Evolutionary conservation across 164 flowering plant species (phyloP), one percentile per base, ranked within the genome.

Genomic region (Chimonanthus salicifolius): DNA sequence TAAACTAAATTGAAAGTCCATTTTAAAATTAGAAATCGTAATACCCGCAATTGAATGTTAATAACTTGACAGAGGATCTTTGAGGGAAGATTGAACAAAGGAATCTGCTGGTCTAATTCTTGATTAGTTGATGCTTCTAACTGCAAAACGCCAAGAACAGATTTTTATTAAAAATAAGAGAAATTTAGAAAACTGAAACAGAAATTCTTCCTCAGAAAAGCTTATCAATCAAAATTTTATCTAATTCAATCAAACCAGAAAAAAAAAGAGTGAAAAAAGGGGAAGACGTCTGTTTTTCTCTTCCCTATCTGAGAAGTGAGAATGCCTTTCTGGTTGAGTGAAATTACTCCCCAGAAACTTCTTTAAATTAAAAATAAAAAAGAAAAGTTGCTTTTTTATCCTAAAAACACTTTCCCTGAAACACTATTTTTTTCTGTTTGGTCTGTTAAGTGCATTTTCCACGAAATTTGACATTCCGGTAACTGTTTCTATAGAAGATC

Each of bases 81-180:
- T 5, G 92, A 68, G 5, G 90, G 87, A 64, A 92, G 91, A 77
- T 82, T 83, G 68, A 89, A 89, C 74, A 81, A 64, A 4, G 87
- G 90, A 68, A 82, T 84, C 75, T 77, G 83, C 83, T 89, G 88
- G 79, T 86, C 85, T 72, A 87, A 60, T 75, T 90, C 95, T 79
- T 86, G 89, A 77, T 92, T 90, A 18, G 90, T 92, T 8, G 97
- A 92, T 13, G 89, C 94, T 74, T 90, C 90, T 67, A 92, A 82
- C 97, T 92, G 77, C 50, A 77, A 70, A 76, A 75, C 62, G 64
- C 64, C 70, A 2, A 67, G 47, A 68, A 15, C 8, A 65, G 3
- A 6, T 21, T 33, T 11, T 6, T 5, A 18, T 64, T 64, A 20
- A 62, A 45, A 47, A 7, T 7, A 6, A 51, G 13, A 13, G 2